Evolutionary conservation across 2,329 filamentous ascomycete genomes (phyloP), one percentile per base, ranked within the genome.

Genomic region (Colletotrichum truncatum): DNA sequence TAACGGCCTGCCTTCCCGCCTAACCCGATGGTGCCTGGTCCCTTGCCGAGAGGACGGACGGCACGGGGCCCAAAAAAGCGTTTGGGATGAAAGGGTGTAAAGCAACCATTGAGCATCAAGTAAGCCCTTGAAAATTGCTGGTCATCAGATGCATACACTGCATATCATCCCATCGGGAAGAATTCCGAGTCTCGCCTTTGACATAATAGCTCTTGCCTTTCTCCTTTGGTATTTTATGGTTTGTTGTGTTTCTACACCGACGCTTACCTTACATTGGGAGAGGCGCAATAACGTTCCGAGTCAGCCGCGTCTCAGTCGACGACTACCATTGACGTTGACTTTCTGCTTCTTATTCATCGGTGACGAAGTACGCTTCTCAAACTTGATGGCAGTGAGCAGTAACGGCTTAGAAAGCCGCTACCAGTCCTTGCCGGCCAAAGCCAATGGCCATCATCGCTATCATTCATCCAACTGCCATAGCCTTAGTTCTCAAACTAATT

Each of bases 201-300:
- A 28, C 34, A 39, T 11, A 14, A 38, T 12, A 52, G 25, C 45
- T 12, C 25, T 23, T 28, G 23, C n/a, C 18, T 14, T 16, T 52
- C n/a, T 12, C 23, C 6, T 18, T 32, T 32, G 46, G 23, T 16
- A 21, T 21, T 12, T 34, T 3, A 21, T 34, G 34, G 36, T 28
- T 62, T 39, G 23, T 16, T n/a, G 9, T 30, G 30, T 52, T 43
- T 39, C 43, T 38, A 51, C 63, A 56, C 63, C 49, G 58, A 66
- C 57, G 51, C 51, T 66, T 51, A 59, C 49, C 51, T 66, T 51
- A 59, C 49, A 55, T 18, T 49, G 56, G 57, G 36, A 55, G 21
- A 54, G 16, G 30, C 4, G 23, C 21, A 39, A 25, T 30, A 6
- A 12, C 16, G 62, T 28, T 49, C 23, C 43, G 63, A 66, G 58